Evolutionary conservation across 768 basidiomycete genomes (phyloP), one percentile per base, ranked within the genome.

Genomic region (Suillus decipiens): DNA sequence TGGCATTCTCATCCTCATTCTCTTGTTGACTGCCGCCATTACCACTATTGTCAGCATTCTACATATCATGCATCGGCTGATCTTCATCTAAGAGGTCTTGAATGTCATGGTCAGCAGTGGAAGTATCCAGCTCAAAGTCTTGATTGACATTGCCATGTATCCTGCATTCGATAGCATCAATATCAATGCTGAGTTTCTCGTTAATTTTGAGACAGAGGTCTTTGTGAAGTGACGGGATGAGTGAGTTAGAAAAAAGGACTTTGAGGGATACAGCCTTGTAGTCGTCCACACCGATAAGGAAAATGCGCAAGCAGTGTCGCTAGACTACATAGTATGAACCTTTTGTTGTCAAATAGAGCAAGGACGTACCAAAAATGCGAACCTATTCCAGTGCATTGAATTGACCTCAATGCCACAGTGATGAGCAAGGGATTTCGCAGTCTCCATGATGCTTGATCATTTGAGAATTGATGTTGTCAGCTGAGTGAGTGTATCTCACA

Each of bases 351-450:
- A 7, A 28, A 34, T 47, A 22, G 17, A 36, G 57, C 47, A 4
- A 41, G 17, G 41, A 1, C 15, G 17, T 37, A 59, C 62, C 41
- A 63, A 50, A 45, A 63, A 63, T n/a, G 62, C 47, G 8, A 59
- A 19, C 33, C 62, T 50, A 17, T 43, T 63, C 62, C 58, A 63
- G 24, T 59, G 62, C 15, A 58, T 34, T 1, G 47, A 39, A 17
- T 63, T 15, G 3, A 63, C 42, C 45, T 63, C 62, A 34, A 63
- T 63, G n/a, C 41, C 41, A 17, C 41, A 59, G 19, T n/a, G 45
- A 58, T 45, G 22, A 14, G 61, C n/a, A 8, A 55, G 37, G 3
- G 45, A 42, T 19, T 59, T 59, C 5, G 45, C 9, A 0, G 58
- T 50, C 14, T 63, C 62, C 39, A 60, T 59, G 10, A 63, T 63